phyloP scores from a whole-genome alignment of 306 rosid genomes.

The Heteromeles arbutifolia region DNA sequence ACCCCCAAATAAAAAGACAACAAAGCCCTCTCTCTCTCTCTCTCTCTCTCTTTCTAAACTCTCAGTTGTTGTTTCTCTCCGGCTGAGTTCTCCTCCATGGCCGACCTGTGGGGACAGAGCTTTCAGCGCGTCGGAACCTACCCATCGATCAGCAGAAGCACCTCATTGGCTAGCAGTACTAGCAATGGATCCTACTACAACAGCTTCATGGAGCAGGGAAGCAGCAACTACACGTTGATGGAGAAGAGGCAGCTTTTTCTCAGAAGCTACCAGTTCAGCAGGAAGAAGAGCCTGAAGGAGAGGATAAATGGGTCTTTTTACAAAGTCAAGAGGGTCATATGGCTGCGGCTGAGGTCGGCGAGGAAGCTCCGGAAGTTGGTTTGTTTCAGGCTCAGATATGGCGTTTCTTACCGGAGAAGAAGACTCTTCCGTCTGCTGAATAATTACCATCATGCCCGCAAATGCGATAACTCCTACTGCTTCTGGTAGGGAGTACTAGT shows the following conservation, averaged over 20 bases:
- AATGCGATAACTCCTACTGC: slow-evolving; percentile 25
- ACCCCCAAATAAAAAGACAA: background rate
- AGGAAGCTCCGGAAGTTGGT: slow-evolving; percentile 28
- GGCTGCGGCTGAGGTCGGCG: slow-evolving; percentile 42
- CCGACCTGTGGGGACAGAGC: slow-evolving; percentile 20
- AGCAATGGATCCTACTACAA: background rate
- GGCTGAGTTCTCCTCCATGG: slow-evolving; percentile 7
- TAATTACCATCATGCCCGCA: slow-evolving; percentile 13
- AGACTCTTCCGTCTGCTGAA: slow-evolving; percentile 40
- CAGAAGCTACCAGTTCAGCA: slow-evolving; percentile 74
- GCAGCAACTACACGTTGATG: slow-evolving; percentile 35
- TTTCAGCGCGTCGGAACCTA: slow-evolving; percentile 15
- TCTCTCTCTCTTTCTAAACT: background rate
- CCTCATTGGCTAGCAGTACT: slow-evolving; percentile 33
- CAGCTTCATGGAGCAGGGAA: slow-evolving; percentile 23
- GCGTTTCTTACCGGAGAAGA: slow-evolving; percentile 50
- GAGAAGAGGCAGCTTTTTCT: slow-evolving; percentile 76
- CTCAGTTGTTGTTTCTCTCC: slow-evolving; percentile 5
- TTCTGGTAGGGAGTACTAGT: slow-evolving; percentile 29
- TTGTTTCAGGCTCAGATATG: slow-evolving; percentile 41
- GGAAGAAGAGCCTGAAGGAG: slow-evolving; percentile 45
- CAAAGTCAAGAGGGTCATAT: slow-evolving; percentile 42
- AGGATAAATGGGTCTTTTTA: slow-evolving; percentile 53
- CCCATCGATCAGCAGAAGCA: slow-evolving; percentile 36
- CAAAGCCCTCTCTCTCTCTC: background rate